Base-by-base conservation (phyloP, 441 rosid genomes). In the Viola pubescens region DNA sequence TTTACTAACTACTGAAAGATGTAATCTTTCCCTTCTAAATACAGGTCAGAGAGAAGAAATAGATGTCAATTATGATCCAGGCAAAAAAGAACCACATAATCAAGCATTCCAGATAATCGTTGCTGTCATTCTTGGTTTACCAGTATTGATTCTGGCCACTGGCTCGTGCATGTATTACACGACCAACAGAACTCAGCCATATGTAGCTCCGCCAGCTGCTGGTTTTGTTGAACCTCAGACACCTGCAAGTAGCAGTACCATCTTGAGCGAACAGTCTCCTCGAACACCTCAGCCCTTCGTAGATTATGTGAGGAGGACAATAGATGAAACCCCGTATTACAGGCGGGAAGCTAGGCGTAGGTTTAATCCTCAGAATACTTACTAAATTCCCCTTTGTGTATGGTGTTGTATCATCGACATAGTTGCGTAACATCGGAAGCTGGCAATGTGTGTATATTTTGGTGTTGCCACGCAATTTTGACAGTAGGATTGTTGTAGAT, bases 271-370 rank as follows among this genome's bases (percentile, higher is more conserved):
- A 12, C 78, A 78, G 60, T 82, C 97, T 44, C 98, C 97, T 1
- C 74, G 79, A 73, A 92, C 97, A 13, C 98, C 97, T 3, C 91
- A 83, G 70, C 95, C 95, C 1, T 92, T 83, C 52, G 72, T 92
- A 60, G 97, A 87, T 38, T 89, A 89, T 47, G 87, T 87, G 63
- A 80, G 89, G 69, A 85, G 85, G 67, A 92, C 97, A 4, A 80
- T 92, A 13, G 95, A 89, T 42, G 90, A 89, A 77, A 92, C 97
- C 51, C 97, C 98, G 5, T 73, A 77, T 53, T 92, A 89, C 67
- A 77, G 68, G 75, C 83, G 86, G 65, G 90, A 85, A 46, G 84
- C 77, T 38, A 78, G 94, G 69, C 82, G 89, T 70, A 87, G 96
- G 83, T 56, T 77, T 72, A 82, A 87, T 75, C 83, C 86, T 1